Base-by-base conservation (phyloP, 495 filamentous ascomycete species). In the Podospora anserina region DNA sequence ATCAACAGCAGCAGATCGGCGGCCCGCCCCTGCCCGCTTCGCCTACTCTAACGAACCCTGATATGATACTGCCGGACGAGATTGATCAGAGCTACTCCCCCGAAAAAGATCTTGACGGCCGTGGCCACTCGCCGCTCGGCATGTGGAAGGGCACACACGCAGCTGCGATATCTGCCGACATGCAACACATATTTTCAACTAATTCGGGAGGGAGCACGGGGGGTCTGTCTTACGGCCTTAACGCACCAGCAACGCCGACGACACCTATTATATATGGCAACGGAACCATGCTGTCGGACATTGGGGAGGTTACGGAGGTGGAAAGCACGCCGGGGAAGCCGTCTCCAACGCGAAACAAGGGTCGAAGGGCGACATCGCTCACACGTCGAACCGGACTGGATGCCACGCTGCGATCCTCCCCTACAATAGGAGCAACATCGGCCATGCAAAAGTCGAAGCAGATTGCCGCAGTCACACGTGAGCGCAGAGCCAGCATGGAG, bases 1-100 rank as follows among this genome's bases (percentile, higher is more conserved):
- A 76, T 77, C 66, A 77, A 71, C 72, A 70, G 70, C 65, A 65
- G 63, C 75, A 75, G 64, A 64, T 68, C n/a, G 69, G 74, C 58
- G 39, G 39, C 13, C 73, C 82, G 49, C 68, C 77, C 71, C 61
- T 73, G 72, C 84, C 85, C 61, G 83, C 88, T 30, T 96, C 92
- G 61, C 93, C 93, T 58, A 95, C 93, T 7, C 81, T 97, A 68
- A 93, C 92, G n/a, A 93, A 96, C 78, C 92, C 92, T 49, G 92
- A 95, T 77, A 93, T 97, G 92, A 96, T 97, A 69, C 83, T 97
- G 54, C 93, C 93, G 53, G 85, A 86, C 65, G 79, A 39, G 32
- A 27, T 80, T 65, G 85, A 88, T 75, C 84, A 84, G 60, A 82
- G 81, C 71, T 76, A 78, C 68, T 81, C 79, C n/a, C 82, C 79